phyloP scores from a whole-genome alignment of 306 rosid species.

The Quercus engelmannii region DNA sequence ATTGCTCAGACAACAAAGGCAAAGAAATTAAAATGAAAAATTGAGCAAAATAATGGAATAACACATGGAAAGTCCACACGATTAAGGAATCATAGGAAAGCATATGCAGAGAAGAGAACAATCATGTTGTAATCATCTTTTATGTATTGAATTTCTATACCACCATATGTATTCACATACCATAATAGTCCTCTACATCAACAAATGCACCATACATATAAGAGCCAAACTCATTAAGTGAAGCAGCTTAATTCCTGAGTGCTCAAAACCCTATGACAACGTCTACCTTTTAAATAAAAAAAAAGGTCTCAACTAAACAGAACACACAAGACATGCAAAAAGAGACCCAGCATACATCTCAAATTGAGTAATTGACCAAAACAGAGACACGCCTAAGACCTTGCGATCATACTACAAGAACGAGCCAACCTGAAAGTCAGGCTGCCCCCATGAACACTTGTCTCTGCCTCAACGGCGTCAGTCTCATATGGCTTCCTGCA shows the following conservation, averaged over 20 bases:
- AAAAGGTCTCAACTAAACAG: slow-evolving; percentile 47
- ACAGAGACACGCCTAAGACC: slow-evolving; percentile 56
- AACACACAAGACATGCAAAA: slow-evolving; percentile 33
- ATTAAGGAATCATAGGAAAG: background rate
- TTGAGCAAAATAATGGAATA: background rate
- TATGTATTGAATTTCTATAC: slow-evolving; percentile 85
- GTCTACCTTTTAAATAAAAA: slow-evolving; percentile 38
- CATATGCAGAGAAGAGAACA: slow-evolving; percentile 18
- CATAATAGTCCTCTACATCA: slow-evolving; percentile 66
- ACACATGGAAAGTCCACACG: slow-evolving; percentile 4
- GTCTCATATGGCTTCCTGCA: slow-evolving; percentile 88
- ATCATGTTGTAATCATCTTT: slow-evolving; percentile 36
- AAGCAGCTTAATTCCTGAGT: slow-evolving; percentile 49
- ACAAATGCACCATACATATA: slow-evolving; percentile 59
- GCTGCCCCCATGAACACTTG: slow-evolving; percentile 58
- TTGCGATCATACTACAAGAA: slow-evolving; percentile 73
- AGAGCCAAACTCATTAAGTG: slow-evolving; percentile 46
- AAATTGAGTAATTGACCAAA: slow-evolving; percentile 22
- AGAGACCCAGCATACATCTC: slow-evolving; percentile 42
- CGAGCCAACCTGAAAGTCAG: slow-evolving; percentile 70
- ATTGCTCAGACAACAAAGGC: background rate
- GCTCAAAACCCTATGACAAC: slow-evolving; percentile 63
- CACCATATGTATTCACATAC: slow-evolving; percentile 89
- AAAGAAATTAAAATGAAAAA: background rate
- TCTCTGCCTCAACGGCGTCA: slow-evolving; percentile 54